Base-by-base conservation (phyloP, 1,139 yeast genomes). In the Candida dubliniensis region DNA sequence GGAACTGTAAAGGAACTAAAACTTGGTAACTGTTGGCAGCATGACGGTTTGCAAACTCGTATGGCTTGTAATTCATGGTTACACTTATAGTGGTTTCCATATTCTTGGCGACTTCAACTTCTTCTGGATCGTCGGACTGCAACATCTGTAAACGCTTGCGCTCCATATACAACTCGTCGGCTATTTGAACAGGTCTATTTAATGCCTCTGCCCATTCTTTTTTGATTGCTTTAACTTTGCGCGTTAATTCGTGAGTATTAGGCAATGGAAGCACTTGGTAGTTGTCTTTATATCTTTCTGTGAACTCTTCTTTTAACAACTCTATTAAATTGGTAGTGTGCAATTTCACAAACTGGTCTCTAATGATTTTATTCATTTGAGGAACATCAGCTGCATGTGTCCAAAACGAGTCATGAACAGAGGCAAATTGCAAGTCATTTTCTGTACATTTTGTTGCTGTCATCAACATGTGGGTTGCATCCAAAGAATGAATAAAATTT, bases 361-460 rank as follows among this genome's bases (percentile, higher is more conserved):
- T 80, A 50, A 93, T 71, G 40, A 77, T 70, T n/a, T 56, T 58
- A 61, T 84, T 89, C 95, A 93, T 85, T 7, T 56, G 60, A 51
- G 83, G 85, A 30, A 93, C 82, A 60, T 88, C 95, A 34, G 81
- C 71, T 1, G 99, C 97, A 64, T 95, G 99, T 0, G 99, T 90
- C 99, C 99, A 93, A 63, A 88, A 93, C 1, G 98, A 91, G 64
- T 93, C 99, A 65, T 93, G 99, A 30, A 93, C 99, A 0, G 98
- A 84, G 0, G 99, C 97, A 73, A 95, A 93, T n/a, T 82, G 72
- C 44, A 93, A 64, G 0, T 79, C 81, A 4, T 63, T 61, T 38
- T 80, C 74, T n/a, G 85, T 81, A 64, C 97, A 90, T 23, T 81
- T 82, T 39, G 81, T 73, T 0, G 98, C 95, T 9, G 96, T 86